Conservation (phyloP, 164 flowering plant species). For the Litsea cubeba region DNA sequence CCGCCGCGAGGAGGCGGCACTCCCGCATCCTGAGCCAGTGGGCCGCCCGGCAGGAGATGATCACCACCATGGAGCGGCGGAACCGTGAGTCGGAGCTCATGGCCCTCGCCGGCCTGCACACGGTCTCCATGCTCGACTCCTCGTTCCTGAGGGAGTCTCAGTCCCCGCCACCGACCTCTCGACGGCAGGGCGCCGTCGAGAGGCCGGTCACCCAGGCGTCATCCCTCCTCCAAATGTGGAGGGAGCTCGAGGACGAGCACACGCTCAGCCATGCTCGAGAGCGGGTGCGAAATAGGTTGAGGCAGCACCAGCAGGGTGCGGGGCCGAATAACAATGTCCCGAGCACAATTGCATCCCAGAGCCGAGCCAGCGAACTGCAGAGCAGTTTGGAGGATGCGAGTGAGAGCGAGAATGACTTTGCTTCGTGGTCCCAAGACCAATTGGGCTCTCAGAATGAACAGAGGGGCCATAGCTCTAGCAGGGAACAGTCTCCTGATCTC, state of each 20-base stretch:
- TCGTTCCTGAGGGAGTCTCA: slow-evolving; percentile 79
- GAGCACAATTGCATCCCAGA: slow-evolving; percentile 44
- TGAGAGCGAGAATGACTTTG: slow-evolving; percentile 87
- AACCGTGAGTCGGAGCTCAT: slow-evolving; percentile 87
- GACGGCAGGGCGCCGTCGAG: slow-evolving; percentile 69
- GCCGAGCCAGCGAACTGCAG: slow-evolving; percentile 47
- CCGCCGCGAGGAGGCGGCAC: slow-evolving; percentile 85
- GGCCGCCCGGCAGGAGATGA: slow-evolving; percentile 98
- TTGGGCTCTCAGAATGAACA: slow-evolving; percentile 44
- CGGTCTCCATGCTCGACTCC: slow-evolving; percentile 64
- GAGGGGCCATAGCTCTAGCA: slow-evolving; percentile 57
- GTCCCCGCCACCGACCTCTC: slow-evolving; percentile 76
- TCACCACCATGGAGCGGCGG: slow-evolving; percentile 92
- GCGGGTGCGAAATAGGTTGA: slow-evolving; percentile 65
- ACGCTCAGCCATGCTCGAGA: slow-evolving; percentile 61
- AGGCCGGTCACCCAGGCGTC: slow-evolving; percentile 79
- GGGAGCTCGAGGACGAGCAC: slow-evolving; percentile 97
- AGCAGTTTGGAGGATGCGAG: slow-evolving; percentile 61
- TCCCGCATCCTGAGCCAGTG: slow-evolving; percentile 84
- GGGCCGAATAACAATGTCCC: slow-evolving; percentile 50
- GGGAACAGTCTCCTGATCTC: slow-evolving; percentile 93
- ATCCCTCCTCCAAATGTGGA: slow-evolving; percentile 91
- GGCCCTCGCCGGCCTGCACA: slow-evolving; percentile 92
- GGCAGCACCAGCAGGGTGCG: slow-evolving; percentile 52
- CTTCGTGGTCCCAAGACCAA: slow-evolving; percentile 67